Evolutionary conservation across 2,329 filamentous ascomycete species (phyloP).

Genomic region (Fusarium sp.): DNA sequence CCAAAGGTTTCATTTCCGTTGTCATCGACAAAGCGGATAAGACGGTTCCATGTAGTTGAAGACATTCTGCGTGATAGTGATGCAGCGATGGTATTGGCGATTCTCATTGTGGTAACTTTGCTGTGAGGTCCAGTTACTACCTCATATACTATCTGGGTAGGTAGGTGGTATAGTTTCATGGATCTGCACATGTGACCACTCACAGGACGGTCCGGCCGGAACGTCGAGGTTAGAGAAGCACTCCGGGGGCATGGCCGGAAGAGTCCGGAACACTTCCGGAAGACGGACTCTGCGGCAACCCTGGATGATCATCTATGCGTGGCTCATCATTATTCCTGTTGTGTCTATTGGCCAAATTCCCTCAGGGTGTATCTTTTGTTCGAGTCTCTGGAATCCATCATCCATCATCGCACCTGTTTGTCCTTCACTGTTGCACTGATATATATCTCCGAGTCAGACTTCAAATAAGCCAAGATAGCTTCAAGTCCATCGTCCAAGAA

Average conservation of each 20-base stretch:
- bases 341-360: not conserved
- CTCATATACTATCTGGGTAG: slow-evolving; percentile 8
- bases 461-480: too few relatives aligned
- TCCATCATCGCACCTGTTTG: not conserved
- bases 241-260: not conserved
- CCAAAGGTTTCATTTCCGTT: slow-evolving; percentile 48
- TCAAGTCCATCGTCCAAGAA: not conserved
- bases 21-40: slow-evolving; percentile 50
- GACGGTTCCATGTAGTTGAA: slow-evolving; percentile 42
- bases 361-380: not conserved
- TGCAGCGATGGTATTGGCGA: slow-evolving; percentile 8
- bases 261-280: not conserved
- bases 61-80: slow-evolving; percentile 33
- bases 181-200: slow-evolving; percentile 22
- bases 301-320: not conserved
- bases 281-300: not conserved
- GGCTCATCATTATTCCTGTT: not conserved
- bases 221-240: not conserved
- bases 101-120: not conserved
- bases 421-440: not conserved
- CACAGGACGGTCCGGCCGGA: slow-evolving; percentile 37
- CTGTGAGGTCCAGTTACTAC: not conserved
- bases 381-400: not conserved
- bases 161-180: not conserved
- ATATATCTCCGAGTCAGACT: not conserved